A percentile compares a stretch with the other conserved stretches of the same genome.
These are phyloP conservation scores for Pythium brachiatum DNA, from an alignment of 352 stramenopile species.

Conservation along the genomic window DNA sequence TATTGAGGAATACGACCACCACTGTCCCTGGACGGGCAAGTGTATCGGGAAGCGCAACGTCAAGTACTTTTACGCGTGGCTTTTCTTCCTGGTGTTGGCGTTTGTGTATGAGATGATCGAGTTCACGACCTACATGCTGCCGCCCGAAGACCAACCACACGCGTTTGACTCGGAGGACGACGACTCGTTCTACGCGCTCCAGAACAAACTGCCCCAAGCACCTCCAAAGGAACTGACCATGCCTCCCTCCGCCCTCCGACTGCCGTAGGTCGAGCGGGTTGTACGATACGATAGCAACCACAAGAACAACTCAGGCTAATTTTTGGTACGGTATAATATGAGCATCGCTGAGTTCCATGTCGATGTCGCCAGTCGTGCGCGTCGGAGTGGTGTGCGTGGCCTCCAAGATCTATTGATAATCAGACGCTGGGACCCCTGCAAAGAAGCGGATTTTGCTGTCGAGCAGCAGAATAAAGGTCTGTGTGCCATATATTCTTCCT, in stretches of 20 bases:
- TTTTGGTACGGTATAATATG: slow-evolving; percentile 1
- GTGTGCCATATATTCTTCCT: too few relatives aligned
- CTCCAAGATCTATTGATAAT: too few relatives aligned
- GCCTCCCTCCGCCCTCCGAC: background rate
- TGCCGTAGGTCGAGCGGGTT: slow-evolving; percentile 1
- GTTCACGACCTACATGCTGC: slow-evolving; percentile 83
- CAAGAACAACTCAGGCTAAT: background rate
- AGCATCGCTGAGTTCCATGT: background rate
- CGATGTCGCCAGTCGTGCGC: too few relatives aligned
- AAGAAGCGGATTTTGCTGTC: too few relatives aligned
- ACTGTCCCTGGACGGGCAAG: slow-evolving; percentile 92
- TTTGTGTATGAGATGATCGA: slow-evolving; percentile 89
- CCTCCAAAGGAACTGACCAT: background rate
- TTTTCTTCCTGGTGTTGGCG: slow-evolving; percentile 81
- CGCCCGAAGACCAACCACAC: slow-evolving; percentile 40
- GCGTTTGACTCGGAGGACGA: slow-evolving; percentile 20
- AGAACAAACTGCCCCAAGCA: background rate
- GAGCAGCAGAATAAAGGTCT: too few relatives aligned
- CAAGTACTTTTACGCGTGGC: slow-evolving; percentile 81
- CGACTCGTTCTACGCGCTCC: slow-evolving; percentile 14
- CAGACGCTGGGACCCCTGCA: too few relatives aligned
- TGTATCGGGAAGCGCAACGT: slow-evolving; percentile 85
- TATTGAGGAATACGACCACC: slow-evolving; percentile 88
- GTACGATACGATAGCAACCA: background rate
- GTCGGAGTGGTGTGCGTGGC: too few relatives aligned